Conservation (phyloP, 1,284 basidiomycete species). For the Puccinia polysora region DNA sequence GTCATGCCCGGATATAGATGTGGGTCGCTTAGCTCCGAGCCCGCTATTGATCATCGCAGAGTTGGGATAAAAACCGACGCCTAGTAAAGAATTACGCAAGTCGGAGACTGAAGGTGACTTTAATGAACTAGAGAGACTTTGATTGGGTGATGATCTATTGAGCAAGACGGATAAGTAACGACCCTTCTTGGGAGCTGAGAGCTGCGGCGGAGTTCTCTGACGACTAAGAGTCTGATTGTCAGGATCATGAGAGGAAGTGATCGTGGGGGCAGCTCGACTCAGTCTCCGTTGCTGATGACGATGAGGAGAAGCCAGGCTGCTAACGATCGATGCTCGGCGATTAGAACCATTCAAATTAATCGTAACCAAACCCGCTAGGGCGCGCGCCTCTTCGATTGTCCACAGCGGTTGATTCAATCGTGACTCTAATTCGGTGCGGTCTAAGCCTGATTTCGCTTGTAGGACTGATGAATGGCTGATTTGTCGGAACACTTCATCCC, state of each 20-base stretch:
- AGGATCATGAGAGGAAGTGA: too few relatives aligned
- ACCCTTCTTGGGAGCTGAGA: too few relatives aligned
- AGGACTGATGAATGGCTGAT: neutral
- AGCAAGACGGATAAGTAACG: neutral
- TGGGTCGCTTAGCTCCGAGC: too few relatives aligned
- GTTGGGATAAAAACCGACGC: neutral
- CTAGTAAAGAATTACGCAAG: slow-evolving; percentile 9
- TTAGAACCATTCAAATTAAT: neutral
- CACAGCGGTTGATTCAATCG: slow-evolving; percentile 4
- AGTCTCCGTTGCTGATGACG: too few relatives aligned
- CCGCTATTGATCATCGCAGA: neutral
- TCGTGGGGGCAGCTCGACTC: too few relatives aligned
- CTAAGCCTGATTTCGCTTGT: slow-evolving; percentile 2
- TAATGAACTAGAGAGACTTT: neutral
- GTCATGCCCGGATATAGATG: neutral
- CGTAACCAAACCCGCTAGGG: neutral
- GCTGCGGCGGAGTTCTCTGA: too few relatives aligned
- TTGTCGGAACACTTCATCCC: neutral
- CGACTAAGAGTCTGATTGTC: too few relatives aligned
- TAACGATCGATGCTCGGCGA: neutral
- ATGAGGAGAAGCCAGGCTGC: too few relatives aligned
- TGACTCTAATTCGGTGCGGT: neutral
- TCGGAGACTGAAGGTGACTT: slow-evolving; percentile 13
- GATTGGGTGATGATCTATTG: neutral
- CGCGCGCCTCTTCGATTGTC: neutral